Evolutionary conservation across 345 rosid species (phyloP).

Genomic region (Iberis pinnata): DNA sequence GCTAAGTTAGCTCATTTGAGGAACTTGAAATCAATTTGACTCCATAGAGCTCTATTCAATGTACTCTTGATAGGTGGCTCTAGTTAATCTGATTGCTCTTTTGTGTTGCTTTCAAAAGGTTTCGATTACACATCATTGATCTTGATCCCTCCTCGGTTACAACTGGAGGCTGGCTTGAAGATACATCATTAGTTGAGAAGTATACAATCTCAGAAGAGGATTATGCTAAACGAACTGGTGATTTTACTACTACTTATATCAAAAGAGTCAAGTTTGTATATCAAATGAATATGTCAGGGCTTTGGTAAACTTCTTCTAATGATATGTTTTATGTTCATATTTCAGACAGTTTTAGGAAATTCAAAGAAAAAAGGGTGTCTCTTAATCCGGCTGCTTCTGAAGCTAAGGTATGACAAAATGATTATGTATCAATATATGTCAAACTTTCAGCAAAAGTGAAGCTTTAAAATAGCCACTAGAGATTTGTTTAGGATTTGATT

Average conservation of each 20-base stretch:
- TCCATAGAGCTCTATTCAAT: neutral
- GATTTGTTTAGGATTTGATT: constrained; percentile 1
- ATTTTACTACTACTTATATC: neutral
- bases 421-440: neutral
- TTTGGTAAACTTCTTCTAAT: constrained; percentile 1
- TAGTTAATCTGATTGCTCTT: constrained; percentile 12
- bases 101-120: constrained; percentile 38
- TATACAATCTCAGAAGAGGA: constrained; percentile 79
- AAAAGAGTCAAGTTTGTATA: neutral
- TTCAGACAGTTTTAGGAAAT: constrained; percentile 77
- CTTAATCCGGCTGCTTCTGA: constrained; percentile 60
- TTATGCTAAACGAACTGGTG: constrained; percentile 62
- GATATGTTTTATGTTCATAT: constrained; percentile 9
- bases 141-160: constrained; percentile 87
- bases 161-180: constrained; percentile 92
- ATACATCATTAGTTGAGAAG: constrained; percentile 81
- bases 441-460: constrained; percentile 1
- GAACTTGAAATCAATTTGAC: constrained; percentile 3
- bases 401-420: constrained; percentile 41
- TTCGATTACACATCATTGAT: constrained; percentile 67
- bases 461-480: neutral
- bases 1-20: neutral
- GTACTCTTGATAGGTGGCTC: constrained; percentile 1
- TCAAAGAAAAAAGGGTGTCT: constrained; percentile 57
- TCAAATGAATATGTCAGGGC: neutral